Conservation (phyloP, 768 basidiomycete genomes). For the Termitomyces sp. region DNA sequence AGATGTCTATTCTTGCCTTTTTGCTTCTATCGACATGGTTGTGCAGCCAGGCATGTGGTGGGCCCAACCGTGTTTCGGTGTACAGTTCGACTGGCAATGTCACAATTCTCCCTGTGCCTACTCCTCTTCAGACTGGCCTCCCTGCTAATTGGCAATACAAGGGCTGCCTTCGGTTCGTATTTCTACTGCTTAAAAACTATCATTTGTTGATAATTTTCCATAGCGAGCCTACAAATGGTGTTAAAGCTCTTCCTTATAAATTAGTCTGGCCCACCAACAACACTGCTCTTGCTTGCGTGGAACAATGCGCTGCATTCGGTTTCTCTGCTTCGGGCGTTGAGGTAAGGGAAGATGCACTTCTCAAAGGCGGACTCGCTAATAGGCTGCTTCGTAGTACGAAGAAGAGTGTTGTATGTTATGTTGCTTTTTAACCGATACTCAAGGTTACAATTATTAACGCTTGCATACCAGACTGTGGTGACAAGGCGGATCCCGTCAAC, state of each 20-base stretch:
- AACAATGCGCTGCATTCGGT: conserved; percentile 67
- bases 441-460: background rate
- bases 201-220: background rate
- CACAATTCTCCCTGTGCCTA: conserved; percentile 56
- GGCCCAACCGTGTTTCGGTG: conserved; percentile 65
- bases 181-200: background rate
- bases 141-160: conserved; percentile 63
- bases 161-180: conserved; percentile 60
- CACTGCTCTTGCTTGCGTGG: conserved; percentile 60
- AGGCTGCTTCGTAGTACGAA: conserved; percentile 37
- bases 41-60: conserved; percentile 66
- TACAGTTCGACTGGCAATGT: conserved; percentile 54
- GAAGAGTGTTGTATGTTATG: conserved; percentile 74
- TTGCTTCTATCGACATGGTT: background rate
- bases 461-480: conserved; percentile 59
- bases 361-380: background rate
- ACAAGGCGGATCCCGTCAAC: conserved; percentile 48
- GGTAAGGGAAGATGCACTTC: conserved; percentile 21
- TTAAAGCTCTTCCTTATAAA: conserved; percentile 57
- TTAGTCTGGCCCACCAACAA: conserved; percentile 58
- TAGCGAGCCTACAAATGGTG: conserved; percentile 43
- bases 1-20: conserved; percentile 18
- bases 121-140: conserved; percentile 48
- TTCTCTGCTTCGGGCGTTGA: conserved; percentile 69
- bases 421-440: conserved; percentile 8